Percentiles rank a stretch among this genome's conserved stretches.
Evolutionary conservation across 179 eudicot species (phyloP).

Genomic region (Beta lomatogona): DNA sequence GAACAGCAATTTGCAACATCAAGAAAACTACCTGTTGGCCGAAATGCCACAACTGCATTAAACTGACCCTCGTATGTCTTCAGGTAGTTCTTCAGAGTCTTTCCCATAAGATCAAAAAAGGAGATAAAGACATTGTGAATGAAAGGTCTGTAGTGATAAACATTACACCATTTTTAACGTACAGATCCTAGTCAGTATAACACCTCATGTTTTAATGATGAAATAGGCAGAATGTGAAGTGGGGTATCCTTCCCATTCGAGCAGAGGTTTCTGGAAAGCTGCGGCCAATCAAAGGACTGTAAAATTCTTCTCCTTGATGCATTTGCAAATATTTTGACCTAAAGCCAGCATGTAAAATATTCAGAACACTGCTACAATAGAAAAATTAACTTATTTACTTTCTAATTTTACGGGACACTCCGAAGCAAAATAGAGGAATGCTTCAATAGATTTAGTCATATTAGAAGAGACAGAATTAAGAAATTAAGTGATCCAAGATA

Average conservation of each 20-base stretch:
- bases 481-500: not conserved
- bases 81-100: conserved; percentile 50
- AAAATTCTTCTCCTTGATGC: conserved; percentile 57
- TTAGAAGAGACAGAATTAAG: not conserved
- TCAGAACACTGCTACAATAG: conserved; percentile 10
- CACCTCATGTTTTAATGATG: conserved; percentile 63
- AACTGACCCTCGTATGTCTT: conserved; percentile 44
- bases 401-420: no score
- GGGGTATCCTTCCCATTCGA: conserved; percentile 58
- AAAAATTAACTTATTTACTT: not conserved
- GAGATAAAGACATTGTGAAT: not conserved
- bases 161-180: not conserved
- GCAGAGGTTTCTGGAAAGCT: conserved; percentile 54
- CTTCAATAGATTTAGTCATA: not conserved
- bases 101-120: conserved; percentile 3
- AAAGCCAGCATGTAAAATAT: conserved; percentile 9
- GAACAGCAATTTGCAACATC: conserved; percentile 3
- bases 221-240: conserved; percentile 63
- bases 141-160: not conserved
- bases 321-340: conserved; percentile 61
- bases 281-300: conserved; percentile 63
- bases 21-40: conserved; percentile 57
- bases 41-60: conserved; percentile 53
- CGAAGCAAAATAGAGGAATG: no score
- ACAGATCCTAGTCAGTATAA: conserved; percentile 16